Evolutionary conservation across 2,329 filamentous ascomycete species (phyloP), one percentile per base, ranked within the genome.

Genomic region (Cladobotryum protrusum): DNA sequence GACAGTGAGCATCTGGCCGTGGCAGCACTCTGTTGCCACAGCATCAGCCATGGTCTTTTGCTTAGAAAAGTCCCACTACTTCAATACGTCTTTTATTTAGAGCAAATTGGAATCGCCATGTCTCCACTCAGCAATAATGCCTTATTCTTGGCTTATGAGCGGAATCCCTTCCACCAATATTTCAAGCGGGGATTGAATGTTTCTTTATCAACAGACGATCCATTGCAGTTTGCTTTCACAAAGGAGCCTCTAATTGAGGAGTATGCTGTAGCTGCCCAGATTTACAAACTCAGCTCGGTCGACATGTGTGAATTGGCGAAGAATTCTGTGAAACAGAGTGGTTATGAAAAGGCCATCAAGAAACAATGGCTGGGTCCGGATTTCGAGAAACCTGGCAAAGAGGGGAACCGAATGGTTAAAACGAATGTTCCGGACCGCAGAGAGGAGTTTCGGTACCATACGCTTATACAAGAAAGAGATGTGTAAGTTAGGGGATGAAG

Each of bases 271-370:
- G 93, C 93, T 3, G 93, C 93, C 4, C 93, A 99, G 69, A 99
- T 99, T 52, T 99, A 97, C 73, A 97, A 97, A 71, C 81, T 99
- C 36, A 95, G 85, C 62, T 87, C 92, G 1, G 91, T 97, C 4
- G 93, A 99, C 63, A 99, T 99, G 93, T 97, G 93, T 64, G 93
- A 99, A 70, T 71, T 99, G 50, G 93, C 93, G 19, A 96, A 96
- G 70, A 92, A 97, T 66, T 96, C 89, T 9, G 93, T 99, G 37
- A 83, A 86, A 60, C 93, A 99, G 67, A 95, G 89, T 65, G 93
- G 93, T 6, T 99, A 95, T 63, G 93, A 99, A 65, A 76, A 87
- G 59, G 79, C 83, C 12, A 76, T 97, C 61, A 99, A 99, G 70
- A 83, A 91, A 63, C 83, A 90, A 66, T 99, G 92, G 92, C 74